Percentiles rank a stretch among this genome's conserved stretches.
These are phyloP conservation scores for Neofusicoccum cordaticola DNA, from an alignment of 2,329 filamentous ascomycete genomes.

Conservation along the genomic window DNA sequence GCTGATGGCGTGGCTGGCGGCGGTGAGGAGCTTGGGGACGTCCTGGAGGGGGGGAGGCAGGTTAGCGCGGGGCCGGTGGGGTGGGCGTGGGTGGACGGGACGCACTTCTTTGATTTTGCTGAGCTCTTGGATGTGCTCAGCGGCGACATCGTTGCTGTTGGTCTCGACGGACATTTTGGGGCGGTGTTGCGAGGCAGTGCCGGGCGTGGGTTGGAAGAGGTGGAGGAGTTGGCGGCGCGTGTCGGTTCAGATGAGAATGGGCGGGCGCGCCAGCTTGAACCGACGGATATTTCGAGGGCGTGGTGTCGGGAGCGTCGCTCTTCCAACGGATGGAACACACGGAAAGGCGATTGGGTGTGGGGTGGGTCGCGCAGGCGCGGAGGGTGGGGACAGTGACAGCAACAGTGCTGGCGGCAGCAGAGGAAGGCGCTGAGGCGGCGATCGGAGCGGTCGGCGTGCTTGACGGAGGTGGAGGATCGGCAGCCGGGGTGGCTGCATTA, in stretches of 20 bases:
- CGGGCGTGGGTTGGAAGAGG: no score
- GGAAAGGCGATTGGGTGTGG: background rate
- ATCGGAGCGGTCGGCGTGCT: background rate
- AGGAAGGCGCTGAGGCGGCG: background rate
- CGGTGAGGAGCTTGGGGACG: conserved; percentile 54
- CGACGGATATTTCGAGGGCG: no score
- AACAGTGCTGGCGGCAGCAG: background rate
- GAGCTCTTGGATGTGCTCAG: conserved; percentile 16
- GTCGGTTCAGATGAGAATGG: no score
- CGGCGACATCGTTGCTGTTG: background rate
- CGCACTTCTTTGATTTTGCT: conserved; percentile 16
- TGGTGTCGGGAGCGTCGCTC: no score
- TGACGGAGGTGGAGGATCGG: conserved; percentile 10
- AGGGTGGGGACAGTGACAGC: background rate
- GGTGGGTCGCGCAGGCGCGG: background rate
- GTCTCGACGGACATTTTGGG: background rate
- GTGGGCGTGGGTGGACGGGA: no score
- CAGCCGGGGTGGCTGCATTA: conserved; percentile 8
- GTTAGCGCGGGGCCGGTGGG: conserved; percentile 19
- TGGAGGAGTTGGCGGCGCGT: background rate
- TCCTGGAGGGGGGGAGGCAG: conserved; percentile 49
- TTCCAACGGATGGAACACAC: no score
- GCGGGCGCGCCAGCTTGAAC: no score
- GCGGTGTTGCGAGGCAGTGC: background rate
- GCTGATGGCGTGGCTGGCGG: conserved; percentile 61